Evolutionary conservation across 768 basidiomycete species (phyloP), one percentile per base, ranked within the genome.

Genomic region (Kwoniella sp.): DNA sequence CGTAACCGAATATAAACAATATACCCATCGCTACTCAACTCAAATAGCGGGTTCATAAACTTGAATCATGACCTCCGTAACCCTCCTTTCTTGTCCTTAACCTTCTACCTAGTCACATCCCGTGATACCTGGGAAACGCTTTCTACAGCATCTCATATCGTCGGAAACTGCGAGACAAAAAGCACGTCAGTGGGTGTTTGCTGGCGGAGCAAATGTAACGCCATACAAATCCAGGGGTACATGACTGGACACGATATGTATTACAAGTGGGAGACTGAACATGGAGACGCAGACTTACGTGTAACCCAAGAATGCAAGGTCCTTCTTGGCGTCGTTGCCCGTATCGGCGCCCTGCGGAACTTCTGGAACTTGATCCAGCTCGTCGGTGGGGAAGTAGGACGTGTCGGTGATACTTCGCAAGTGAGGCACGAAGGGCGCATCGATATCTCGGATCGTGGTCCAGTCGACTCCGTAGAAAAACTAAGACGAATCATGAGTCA

Each of bases 371-470:
- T 92, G 90, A 60, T 94, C 91, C 58, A 94, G 84, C 70, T 95
- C 92, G 64, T 96, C 92, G 1, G 90, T 93, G 0, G 94, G 94
- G 85, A 96, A 96, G 82, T 96, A 96, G n/a, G 92, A 93, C 1
- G 94, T 96, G 69, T 97, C 94, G 36, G 92, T 94, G 74, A 94
- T 90, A 8, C 90, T 93, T 44, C 89, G 86, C 30, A 98, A 83
- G 61, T 92, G 90, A 21, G 96, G 95, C n/a, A 99, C 88, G 80
- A 97, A 98, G 5, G 95, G 96, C 2, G 93, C 86, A 73, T 94
- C 92, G 65, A 99, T 95, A 40, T 86, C 84, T 25, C 92, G 87
- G 74, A 98, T 90, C 6, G 84, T 83, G 15, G 84, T 83, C 96
- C 95, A 99, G 76, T 95, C 92, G 36, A 98, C 96, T 29, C 95